Conservation (phyloP, 768 basidiomycete genomes). For the Boletus pseudopeckii region DNA sequence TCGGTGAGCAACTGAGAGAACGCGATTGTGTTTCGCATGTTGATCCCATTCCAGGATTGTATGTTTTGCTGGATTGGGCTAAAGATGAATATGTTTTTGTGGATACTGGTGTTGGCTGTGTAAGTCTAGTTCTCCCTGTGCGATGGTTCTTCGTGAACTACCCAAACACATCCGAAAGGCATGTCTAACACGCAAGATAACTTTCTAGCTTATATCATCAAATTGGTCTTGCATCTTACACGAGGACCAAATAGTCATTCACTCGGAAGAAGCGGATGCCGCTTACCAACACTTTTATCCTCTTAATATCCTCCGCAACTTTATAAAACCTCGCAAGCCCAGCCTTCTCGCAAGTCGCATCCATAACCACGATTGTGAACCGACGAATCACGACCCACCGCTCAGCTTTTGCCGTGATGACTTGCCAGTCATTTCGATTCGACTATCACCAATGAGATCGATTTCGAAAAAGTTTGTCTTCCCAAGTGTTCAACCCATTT, state of each 20-base stretch:
- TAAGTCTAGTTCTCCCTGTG: constrained; percentile 37
- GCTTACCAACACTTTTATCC: constrained; percentile 74
- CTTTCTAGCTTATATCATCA: constrained; percentile 53
- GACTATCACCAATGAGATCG: constrained; percentile 43
- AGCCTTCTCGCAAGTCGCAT: constrained; percentile 13
- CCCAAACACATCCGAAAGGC: not conserved
- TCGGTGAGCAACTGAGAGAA: constrained; percentile 19
- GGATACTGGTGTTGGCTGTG: constrained; percentile 71
- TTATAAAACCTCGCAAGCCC: constrained; percentile 24
- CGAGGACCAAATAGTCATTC: constrained; percentile 66
- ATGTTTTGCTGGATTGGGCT: constrained; percentile 64
- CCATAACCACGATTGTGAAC: constrained; percentile 5
- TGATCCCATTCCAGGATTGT: constrained; percentile 49
- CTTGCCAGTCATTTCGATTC: constrained; percentile 41
- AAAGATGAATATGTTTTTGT: constrained; percentile 65
- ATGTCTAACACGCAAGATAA: not conserved
- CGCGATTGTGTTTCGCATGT: not conserved
- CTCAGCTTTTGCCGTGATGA: constrained; percentile 22
- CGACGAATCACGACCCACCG: not conserved
- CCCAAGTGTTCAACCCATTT: constrained; percentile 28
- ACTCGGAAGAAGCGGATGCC: constrained; percentile 64
- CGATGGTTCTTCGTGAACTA: constrained; percentile 4
- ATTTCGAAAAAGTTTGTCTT: constrained; percentile 54
- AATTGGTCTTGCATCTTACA: constrained; percentile 78
- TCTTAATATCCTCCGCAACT: constrained; percentile 33